phyloP scores from a whole-genome alignment of 1,284 basidiomycete species.

The Trichosporon sp. region DNA sequence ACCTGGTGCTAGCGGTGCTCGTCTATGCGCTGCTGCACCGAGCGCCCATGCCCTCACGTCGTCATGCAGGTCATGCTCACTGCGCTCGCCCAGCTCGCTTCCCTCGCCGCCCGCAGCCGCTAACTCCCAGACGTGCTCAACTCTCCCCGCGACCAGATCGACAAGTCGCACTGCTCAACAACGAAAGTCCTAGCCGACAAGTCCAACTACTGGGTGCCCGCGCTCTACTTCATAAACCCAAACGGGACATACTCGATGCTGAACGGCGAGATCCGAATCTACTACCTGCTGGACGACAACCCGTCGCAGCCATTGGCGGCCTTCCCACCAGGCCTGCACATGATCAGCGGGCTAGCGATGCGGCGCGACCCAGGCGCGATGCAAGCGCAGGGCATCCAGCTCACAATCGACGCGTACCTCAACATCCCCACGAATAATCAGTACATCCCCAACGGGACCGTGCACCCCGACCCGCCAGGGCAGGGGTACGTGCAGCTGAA shows the following conservation, averaged over 20 bases:
- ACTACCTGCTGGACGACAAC: slow-evolving; percentile 11
- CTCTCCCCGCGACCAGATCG: slow-evolving; percentile 18
- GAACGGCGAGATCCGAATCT: background rate
- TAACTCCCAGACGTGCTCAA: slow-evolving; percentile 20
- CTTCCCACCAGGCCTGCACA: slow-evolving; percentile 41
- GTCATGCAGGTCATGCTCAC: no score
- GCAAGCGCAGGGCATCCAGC: background rate
- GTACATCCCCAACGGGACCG: slow-evolving; percentile 33
- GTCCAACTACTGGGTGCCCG: slow-evolving; percentile 39
- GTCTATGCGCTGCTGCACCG: no score
- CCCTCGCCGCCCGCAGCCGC: background rate
- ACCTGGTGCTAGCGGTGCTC: no score
- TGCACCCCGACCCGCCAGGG: slow-evolving; percentile 16
- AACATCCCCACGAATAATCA: slow-evolving; percentile 10
- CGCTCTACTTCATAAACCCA: slow-evolving; percentile 16
- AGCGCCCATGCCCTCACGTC: no score
- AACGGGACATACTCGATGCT: slow-evolving; percentile 10
- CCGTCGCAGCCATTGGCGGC: slow-evolving; percentile 28
- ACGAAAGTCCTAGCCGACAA: slow-evolving; percentile 29
- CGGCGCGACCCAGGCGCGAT: slow-evolving; percentile 17
- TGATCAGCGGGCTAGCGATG: slow-evolving; percentile 36
- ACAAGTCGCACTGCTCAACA: slow-evolving; percentile 28
- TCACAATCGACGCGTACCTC: background rate
- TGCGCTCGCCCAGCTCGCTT: background rate
- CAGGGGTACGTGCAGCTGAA: slow-evolving; percentile 23